Evolutionary conservation across 2,329 filamentous ascomycete genomes (phyloP).

Genomic region (Teratosphaeria pseudoeucalypti): DNA sequence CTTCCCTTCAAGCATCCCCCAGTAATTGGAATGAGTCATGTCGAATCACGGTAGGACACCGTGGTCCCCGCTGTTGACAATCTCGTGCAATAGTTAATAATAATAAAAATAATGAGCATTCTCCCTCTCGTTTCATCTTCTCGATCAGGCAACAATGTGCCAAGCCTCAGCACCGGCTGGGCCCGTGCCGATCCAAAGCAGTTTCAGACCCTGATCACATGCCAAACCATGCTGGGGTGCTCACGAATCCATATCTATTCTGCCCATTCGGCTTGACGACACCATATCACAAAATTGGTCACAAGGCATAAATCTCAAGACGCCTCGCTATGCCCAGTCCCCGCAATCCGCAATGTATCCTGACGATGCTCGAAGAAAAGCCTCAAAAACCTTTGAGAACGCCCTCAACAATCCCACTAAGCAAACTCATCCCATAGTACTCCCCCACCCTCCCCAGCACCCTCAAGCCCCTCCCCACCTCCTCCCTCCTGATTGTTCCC

Average conservation of each 20-base stretch:
- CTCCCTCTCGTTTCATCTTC: background rate
- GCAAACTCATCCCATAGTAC: slow-evolving; percentile 50
- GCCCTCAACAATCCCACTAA: slow-evolving; percentile 72
- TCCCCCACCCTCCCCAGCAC: slow-evolving; percentile 66
- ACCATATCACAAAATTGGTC: background rate
- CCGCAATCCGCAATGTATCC: slow-evolving; percentile 1
- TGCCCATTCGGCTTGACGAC: background rate
- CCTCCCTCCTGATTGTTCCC: slow-evolving; percentile 56
- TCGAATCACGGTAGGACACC: no score
- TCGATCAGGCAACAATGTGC: background rate
- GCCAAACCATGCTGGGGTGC: background rate
- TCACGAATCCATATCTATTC: background rate
- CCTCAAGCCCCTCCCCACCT: slow-evolving; percentile 52
- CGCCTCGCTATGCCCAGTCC: slow-evolving; percentile 8
- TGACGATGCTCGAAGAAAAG: slow-evolving; percentile 5
- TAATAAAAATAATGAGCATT: no score
- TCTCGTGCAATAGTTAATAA: no score
- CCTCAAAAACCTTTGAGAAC: slow-evolving; percentile 70
- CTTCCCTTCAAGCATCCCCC: background rate
- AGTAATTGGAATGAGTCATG: background rate
- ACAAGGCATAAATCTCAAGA: background rate
- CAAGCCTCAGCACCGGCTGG: background rate
- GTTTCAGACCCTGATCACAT: background rate
- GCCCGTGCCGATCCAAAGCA: background rate
- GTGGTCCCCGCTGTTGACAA: no score